Base-by-base conservation (phyloP, 169 alveolate species). In the Plasmodium sp. region DNA sequence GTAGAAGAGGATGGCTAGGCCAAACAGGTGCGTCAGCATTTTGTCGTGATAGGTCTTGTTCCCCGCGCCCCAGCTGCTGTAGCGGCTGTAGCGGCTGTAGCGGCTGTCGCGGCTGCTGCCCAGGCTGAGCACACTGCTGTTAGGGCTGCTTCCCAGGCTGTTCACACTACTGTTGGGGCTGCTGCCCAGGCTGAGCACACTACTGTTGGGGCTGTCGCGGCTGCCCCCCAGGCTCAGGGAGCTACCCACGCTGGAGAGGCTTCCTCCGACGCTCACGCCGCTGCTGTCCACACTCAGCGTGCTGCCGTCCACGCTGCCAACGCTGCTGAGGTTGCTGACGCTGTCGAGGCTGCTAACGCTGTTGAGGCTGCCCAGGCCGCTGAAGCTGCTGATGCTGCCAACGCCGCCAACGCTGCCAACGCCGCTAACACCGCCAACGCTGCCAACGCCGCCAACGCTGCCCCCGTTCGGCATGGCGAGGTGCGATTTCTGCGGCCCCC, bases 1-100 rank as follows among this genome's bases (percentile, higher is more conserved):
- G 74, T 62, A 84, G 74, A 84, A 71, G 41, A 84, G 41, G 16
- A n/a, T 51, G 22, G 90, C 77, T 14, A 51, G 7, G 4, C 90
- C 56, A n/a, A 82, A 56, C 43, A 82, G 41, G 9, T 82, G 90
- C 31, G 81, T 12, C 14, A 54, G 0, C 41, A 82, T 54, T 56
- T 22, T 82, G 18, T 56, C 90, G 67, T 82, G 27, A 18, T 51
- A 22, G 12, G 31, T 2, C 36, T 2, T 56, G 22, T 56, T 58
- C 7, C 16, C 62, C 16, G 6, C 5, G 72, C 1, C 27, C 72
- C 2, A 0, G 3, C n/a, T 48, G 12, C 58, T 48, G 2, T 9
- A 2, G n/a, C 45, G 4, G 45, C 5, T 39, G 5, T 5, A 0
- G 5, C 9, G 10, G 45, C 10, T 5, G 9, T 9, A 2, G n/a